phyloP scores from a whole-genome alignment of 208 protist genomes.

The Trichomonas tenax region DNA sequence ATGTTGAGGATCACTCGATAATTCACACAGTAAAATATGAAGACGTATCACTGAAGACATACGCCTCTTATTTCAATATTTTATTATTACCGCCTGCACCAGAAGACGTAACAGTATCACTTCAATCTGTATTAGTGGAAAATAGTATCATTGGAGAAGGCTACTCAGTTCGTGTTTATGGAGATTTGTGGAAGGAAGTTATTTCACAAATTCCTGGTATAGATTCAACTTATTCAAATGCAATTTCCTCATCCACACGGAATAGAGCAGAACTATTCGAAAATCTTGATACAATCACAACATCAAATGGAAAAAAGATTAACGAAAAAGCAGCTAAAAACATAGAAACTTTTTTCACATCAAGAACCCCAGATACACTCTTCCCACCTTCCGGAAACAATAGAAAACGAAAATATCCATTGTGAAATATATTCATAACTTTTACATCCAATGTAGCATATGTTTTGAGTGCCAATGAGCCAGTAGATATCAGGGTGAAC shows the following conservation, averaged over 20 bases:
- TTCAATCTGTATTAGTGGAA: background rate
- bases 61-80: background rate
- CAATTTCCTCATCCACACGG: background rate
- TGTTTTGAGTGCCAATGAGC: too few species aligned
- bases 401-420: background rate
- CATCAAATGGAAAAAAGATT: background rate
- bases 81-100: background rate
- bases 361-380: background rate
- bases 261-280: background rate
- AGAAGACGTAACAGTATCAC: background rate
- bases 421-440: too few species aligned
- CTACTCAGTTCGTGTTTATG: background rate
- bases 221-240: background rate
- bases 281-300: background rate
- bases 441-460: too few species aligned
- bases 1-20: background rate
- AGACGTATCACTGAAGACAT: background rate
- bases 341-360: background rate
- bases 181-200: background rate
- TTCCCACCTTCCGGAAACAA: background rate
- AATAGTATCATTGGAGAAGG: slow-evolving; percentile 14
- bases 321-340: background rate
- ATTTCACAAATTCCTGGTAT: background rate
- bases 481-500: too few species aligned
- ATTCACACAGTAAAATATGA: background rate